These are phyloP conservation scores for Talaromyces islandicus DNA, from an alignment of 2,329 filamentous ascomycete species.

Conservation along the genomic window DNA sequence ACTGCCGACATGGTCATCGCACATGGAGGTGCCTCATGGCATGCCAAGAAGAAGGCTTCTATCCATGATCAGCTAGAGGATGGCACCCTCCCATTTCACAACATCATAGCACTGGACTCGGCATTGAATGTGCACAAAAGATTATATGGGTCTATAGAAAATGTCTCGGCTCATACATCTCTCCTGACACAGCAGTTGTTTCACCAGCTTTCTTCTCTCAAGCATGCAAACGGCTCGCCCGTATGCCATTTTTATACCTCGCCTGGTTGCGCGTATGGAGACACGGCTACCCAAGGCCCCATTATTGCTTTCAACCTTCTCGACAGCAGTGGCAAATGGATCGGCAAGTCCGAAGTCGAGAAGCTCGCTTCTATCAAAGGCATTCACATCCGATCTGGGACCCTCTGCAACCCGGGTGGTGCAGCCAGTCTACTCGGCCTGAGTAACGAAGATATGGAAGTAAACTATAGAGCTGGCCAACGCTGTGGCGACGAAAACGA, in stretches of 20 bases:
- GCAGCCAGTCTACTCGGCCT: slow-evolving; percentile 68
- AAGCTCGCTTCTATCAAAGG: slow-evolving; percentile 72
- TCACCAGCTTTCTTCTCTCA: slow-evolving; percentile 52
- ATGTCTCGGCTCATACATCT: slow-evolving; percentile 64
- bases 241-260: slow-evolving; percentile 64
- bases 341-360: slow-evolving; percentile 79
- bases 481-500: slow-evolving; percentile 80
- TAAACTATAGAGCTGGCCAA: slow-evolving; percentile 78
- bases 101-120: slow-evolving; percentile 71
- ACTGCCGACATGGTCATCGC: slow-evolving; percentile 87
- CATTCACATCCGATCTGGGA: slow-evolving; percentile 81
- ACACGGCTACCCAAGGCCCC: slow-evolving; percentile 56
- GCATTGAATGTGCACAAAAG: slow-evolving; percentile 64
- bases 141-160: slow-evolving; percentile 66
- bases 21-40: slow-evolving; percentile 65
- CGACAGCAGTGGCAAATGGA: slow-evolving; percentile 63
- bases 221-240: slow-evolving; percentile 61
- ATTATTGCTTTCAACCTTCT: slow-evolving; percentile 78
- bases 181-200: slow-evolving; percentile 58
- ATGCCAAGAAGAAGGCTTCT: slow-evolving; percentile 64
- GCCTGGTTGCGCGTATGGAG: slow-evolving; percentile 34
- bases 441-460: slow-evolving; percentile 72
- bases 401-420: slow-evolving; percentile 87
- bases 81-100: slow-evolving; percentile 86
- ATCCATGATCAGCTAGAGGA: slow-evolving; percentile 84